Conservation (phyloP, 768 basidiomycete genomes). For the Boletellus ananiceps region DNA sequence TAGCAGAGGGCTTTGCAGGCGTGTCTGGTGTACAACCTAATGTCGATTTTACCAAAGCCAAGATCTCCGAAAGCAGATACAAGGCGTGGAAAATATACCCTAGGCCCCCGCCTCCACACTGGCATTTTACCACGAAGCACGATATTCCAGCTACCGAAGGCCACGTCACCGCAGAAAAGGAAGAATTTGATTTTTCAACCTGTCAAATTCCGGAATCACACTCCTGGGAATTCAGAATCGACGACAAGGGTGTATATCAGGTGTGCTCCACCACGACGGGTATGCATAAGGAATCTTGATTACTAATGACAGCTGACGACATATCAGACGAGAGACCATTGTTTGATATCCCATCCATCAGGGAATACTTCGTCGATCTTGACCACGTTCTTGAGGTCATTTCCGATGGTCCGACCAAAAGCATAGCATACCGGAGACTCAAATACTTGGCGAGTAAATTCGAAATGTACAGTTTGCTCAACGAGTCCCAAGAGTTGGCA, state of each 20-base stretch:
- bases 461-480: constrained; percentile 85
- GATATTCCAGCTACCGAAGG: constrained; percentile 42
- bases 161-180: constrained; percentile 22
- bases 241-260: constrained; percentile 88
- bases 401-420: constrained; percentile 93
- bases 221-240: constrained; percentile 65
- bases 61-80: constrained; percentile 31
- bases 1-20: constrained; percentile 57
- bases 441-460: constrained; percentile 93
- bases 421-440: constrained; percentile 87
- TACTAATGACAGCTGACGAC: background rate
- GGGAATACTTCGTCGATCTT: constrained; percentile 95
- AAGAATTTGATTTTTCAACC: constrained; percentile 66
- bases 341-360: constrained; percentile 77
- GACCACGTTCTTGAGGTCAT: constrained; percentile 90
- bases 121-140: constrained; percentile 74
- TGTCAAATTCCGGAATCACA: constrained; percentile 69
- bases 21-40: constrained; percentile 68
- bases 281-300: background rate
- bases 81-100: constrained; percentile 88
- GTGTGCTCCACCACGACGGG: constrained; percentile 49
- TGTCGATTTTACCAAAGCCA: constrained; percentile 34
- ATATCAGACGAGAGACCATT: constrained; percentile 47
- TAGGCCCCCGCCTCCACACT: constrained; percentile 88
- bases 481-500: constrained; percentile 89